Evolutionary conservation across 2,329 filamentous ascomycete species (phyloP), one percentile per base, ranked within the genome.

Genomic region (Xenoacremonium recifei): DNA sequence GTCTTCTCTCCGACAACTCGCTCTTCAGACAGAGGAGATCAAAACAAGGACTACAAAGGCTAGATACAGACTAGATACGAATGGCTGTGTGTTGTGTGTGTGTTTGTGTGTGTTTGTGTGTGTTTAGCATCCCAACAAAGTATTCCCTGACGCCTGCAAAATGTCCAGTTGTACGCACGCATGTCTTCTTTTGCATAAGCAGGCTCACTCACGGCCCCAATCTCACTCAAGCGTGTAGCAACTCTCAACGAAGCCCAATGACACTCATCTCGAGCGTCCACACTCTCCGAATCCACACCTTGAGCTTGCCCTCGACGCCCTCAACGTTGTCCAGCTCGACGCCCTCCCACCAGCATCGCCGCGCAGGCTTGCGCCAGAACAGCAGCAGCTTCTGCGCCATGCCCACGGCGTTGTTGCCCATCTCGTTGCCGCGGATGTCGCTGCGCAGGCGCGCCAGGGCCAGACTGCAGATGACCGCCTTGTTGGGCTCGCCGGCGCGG

Each of bases 181-280:
- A 42, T 35, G 20, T 39, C 18, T 31, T 15, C 31, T 34, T 11
- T 16, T 34, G 31, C 21, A 34, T 34, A 19, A 34, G n/a, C n/a
- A n/a, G n/a, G n/a, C n/a, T n/a, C n/a, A n/a, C n/a, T n/a, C n/a
- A n/a, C n/a, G n/a, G n/a, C n/a, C n/a, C n/a, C n/a, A n/a, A n/a
- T n/a, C n/a, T n/a, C n/a, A n/a, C n/a, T 31, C 29, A 9, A 31
- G 29, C 12, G 6, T 31, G n/a, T 31, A 9, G 13, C 29, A 7
- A 31, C 7, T 7, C 29, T 59, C 65, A 89, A 63, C 88, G 85
- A 55, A 95, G 75, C 42, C 89, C 89, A 65, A 95, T 93, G 40
- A 93, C 89, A 63, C 88, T 93, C 89, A 99, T 99, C 75, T 99
- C 93, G 45, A 99, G 77, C 45, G 93, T 99, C 93, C 93, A 99